These are phyloP conservation scores for Niebla homalea DNA, from an alignment of 495 filamentous ascomycete genomes.

Conservation along the genomic window DNA sequence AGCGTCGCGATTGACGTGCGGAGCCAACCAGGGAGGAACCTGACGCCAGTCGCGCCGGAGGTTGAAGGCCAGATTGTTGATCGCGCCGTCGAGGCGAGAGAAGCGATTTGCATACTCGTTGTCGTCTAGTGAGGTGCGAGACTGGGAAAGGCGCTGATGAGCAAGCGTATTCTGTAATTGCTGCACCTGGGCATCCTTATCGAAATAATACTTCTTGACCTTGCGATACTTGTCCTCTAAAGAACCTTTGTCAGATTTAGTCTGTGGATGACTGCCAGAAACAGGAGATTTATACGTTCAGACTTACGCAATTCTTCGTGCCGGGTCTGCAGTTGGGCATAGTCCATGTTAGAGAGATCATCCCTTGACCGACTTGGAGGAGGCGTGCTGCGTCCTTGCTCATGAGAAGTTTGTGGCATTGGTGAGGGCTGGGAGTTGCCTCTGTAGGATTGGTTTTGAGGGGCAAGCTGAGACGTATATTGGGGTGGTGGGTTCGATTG, in stretches of 20 bases:
- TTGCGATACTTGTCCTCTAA: slow-evolving; percentile 91
- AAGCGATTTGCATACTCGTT: slow-evolving; percentile 88
- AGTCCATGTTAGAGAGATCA: slow-evolving; percentile 38
- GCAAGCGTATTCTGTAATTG: slow-evolving; percentile 92
- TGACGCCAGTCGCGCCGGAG: slow-evolving; percentile 85
- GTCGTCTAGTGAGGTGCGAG: slow-evolving; percentile 89
- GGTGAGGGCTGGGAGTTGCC: slow-evolving; percentile 10
- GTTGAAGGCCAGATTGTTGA: slow-evolving; percentile 87
- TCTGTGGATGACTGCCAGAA: slow-evolving; percentile 4
- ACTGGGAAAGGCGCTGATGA: slow-evolving; percentile 87
- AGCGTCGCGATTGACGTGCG: slow-evolving; percentile 72
- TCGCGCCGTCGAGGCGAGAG: slow-evolving; percentile 82
- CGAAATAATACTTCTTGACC: slow-evolving; percentile 94
- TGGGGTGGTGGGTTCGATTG: slow-evolving; percentile 10
- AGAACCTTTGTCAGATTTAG: not conserved
- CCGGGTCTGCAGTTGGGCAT: slow-evolving; percentile 30
- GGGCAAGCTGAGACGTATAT: slow-evolving; percentile 15
- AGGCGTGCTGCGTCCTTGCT: slow-evolving; percentile 48
- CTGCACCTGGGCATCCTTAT: slow-evolving; percentile 85
- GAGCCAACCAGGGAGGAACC: slow-evolving; percentile 65
- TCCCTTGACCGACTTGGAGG: slow-evolving; percentile 39
- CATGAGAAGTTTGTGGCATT: slow-evolving; percentile 21
- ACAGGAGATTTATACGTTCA: slow-evolving; percentile 6
- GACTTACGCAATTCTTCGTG: slow-evolving; percentile 56
- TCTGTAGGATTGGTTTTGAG: slow-evolving; percentile 10